Evolutionary conservation across 2,329 filamentous ascomycete genomes (phyloP), one percentile per base, ranked within the genome.

Genomic region (Sclerotinia glacialis): DNA sequence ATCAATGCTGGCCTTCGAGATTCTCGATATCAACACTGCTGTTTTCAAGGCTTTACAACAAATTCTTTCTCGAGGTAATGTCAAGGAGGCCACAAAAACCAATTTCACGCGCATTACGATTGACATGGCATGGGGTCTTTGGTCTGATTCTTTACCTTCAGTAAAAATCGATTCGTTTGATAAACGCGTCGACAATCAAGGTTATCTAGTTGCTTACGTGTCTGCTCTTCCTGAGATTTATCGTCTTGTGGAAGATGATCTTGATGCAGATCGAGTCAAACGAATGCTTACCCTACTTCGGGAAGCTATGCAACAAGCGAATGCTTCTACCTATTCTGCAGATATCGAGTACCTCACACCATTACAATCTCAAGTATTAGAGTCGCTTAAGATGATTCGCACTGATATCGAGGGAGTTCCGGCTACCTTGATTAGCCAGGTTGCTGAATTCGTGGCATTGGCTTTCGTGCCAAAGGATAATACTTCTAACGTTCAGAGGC

Each of bases 201-300:
- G 89, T 66, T 93, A 91, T 14, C 84, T 94, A n/a, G 80, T 91
- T 40, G 90, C 93, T n/a, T 97, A 97, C 78, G 85, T 95, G 1
- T 84, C 88, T 28, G 84, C 90, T 1, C 85, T 95, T 50, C 82
- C 87, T 66, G 89, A 95, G 72, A 83, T 98, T 1, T 96, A 97
- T 74, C 85, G 86, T 0, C 83, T 97, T 6, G 86, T 92, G 58
- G 83, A 89, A 67, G 78, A 82, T 9, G 83, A 86, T 21, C 79
- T 97, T 26, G 83, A 84, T 12, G 80, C 85, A 0, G 82, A 86
- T 3, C 83, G 85, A 56, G 85, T 93, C 11, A 80, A 83, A 50
- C 83, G 82, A n/a, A 89, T 96, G 77, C 82, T 96, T 1, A 80
- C 80, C 3, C 85, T 96, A 56, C 80, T 97, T 42, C 85, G 87